Evolutionary conservation across 305 asterid genomes (phyloP).

Genomic region (Ajuga reptans): DNA sequence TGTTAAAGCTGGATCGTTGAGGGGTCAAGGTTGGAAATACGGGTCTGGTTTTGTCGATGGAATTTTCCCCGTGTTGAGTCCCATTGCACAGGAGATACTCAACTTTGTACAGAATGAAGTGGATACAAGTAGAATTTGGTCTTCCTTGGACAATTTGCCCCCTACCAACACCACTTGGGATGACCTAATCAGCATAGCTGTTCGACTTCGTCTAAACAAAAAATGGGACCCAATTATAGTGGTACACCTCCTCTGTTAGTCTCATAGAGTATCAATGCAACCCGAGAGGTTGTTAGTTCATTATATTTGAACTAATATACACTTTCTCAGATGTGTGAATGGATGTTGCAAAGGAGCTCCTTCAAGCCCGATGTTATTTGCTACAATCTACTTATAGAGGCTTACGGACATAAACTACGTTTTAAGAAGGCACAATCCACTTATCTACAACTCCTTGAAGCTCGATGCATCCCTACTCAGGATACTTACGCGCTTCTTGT

Average conservation of each 20-base stretch:
- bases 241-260: constrained; percentile 27
- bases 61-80: constrained; percentile 76
- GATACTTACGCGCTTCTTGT: constrained; percentile 78
- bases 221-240: constrained; percentile 60
- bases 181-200: constrained; percentile 65
- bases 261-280: not conserved
- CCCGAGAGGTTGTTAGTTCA: not conserved
- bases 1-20: constrained; percentile 65
- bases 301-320: not conserved
- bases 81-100: constrained; percentile 56
- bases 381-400: constrained; percentile 82
- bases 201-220: constrained; percentile 69
- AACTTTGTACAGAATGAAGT: constrained; percentile 51
- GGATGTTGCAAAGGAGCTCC: constrained; percentile 63
- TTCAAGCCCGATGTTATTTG: constrained; percentile 72
- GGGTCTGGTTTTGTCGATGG: constrained; percentile 92
- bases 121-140: constrained; percentile 45
- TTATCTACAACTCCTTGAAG: constrained; percentile 58
- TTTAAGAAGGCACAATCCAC: constrained; percentile 61
- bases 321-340: constrained; percentile 58
- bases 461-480: constrained; percentile 73
- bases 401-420: constrained; percentile 54
- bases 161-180: constrained; percentile 67
- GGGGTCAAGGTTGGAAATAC: constrained; percentile 94
- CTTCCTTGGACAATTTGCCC: constrained; percentile 57